Percentiles rank a stretch among this genome's conserved stretches.
Evolutionary conservation across 179 eudicot species (phyloP).

Genomic region (Silene coronaria): DNA sequence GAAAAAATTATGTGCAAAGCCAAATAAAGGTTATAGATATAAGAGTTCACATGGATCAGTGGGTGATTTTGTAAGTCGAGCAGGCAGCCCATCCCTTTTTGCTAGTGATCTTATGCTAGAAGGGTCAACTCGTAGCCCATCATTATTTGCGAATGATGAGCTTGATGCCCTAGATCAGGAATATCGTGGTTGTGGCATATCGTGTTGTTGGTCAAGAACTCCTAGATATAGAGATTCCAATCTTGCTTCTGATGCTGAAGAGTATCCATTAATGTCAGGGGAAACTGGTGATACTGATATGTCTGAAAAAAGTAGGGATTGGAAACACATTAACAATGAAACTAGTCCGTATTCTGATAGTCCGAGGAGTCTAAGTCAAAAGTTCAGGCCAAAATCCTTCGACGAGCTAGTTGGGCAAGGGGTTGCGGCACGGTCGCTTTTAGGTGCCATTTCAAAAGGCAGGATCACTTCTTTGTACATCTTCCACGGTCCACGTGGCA

Average conservation of each 20-base stretch:
- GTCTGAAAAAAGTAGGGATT: slow-evolving; percentile 38
- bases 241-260: slow-evolving; percentile 51
- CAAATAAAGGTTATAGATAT: slow-evolving; percentile 28
- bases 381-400: slow-evolving; percentile 74
- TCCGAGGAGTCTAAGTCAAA: slow-evolving; percentile 66
- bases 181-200: slow-evolving; percentile 63
- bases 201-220: slow-evolving; percentile 80
- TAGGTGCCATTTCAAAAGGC: slow-evolving; percentile 57
- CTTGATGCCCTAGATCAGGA: slow-evolving; percentile 37
- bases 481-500: slow-evolving; percentile 89
- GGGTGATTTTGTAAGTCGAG: slow-evolving; percentile 56
- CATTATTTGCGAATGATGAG: slow-evolving; percentile 50
- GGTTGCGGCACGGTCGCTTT: slow-evolving; percentile 55
- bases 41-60: slow-evolving; percentile 40
- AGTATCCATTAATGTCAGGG: slow-evolving; percentile 56
- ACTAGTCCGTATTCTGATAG: slow-evolving; percentile 40
- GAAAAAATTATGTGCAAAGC: slow-evolving; percentile 24
- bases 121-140: slow-evolving; percentile 38
- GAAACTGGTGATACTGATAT: slow-evolving; percentile 35
- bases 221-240: slow-evolving; percentile 47
- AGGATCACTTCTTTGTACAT: slow-evolving; percentile 62
- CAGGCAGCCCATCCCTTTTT: slow-evolving; percentile 60
- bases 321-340: slow-evolving; percentile 40
- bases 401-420: slow-evolving; percentile 70
- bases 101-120: slow-evolving; percentile 34